Evolutionary conservation across 345 rosid species (phyloP).

Genomic region (Kernera saxatilis): DNA sequence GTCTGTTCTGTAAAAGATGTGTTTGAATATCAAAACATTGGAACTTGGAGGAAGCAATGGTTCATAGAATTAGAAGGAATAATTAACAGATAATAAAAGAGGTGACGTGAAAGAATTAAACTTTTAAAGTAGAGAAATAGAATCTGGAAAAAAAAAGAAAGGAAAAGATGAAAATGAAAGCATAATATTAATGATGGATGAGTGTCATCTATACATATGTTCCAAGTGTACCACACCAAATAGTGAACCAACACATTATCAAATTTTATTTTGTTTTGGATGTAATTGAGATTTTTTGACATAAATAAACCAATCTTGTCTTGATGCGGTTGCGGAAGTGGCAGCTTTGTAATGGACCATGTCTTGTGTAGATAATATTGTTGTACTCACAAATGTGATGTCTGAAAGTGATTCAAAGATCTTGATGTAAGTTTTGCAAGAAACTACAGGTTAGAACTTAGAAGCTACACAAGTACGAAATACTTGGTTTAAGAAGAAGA

Average conservation of each 20-base stretch:
- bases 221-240: not conserved
- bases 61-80: not conserved
- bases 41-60: conserved; percentile 12
- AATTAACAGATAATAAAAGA: conserved; percentile 7
- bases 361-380: too few relatives aligned
- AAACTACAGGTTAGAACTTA: too few relatives aligned
- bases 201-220: not conserved
- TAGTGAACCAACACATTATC: conserved; percentile 6
- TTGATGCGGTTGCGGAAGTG: too few relatives aligned
- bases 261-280: not conserved
- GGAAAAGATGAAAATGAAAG: conserved; percentile 10
- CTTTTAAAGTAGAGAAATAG: not conserved
- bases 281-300: not conserved
- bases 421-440: too few relatives aligned
- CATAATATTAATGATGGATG: not conserved
- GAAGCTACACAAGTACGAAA: too few relatives aligned
- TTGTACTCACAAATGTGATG: too few relatives aligned
- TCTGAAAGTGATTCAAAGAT: too few relatives aligned
- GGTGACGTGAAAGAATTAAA: conserved; percentile 22
- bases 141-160: not conserved
- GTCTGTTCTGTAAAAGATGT: not conserved
- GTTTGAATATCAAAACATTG: conserved; percentile 10
- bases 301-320: too few relatives aligned
- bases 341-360: too few relatives aligned
- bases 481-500: too few relatives aligned